Evolutionary conservation across 176 grass and related monocot species (phyloP).

Genomic region (Avena sativa): DNA sequence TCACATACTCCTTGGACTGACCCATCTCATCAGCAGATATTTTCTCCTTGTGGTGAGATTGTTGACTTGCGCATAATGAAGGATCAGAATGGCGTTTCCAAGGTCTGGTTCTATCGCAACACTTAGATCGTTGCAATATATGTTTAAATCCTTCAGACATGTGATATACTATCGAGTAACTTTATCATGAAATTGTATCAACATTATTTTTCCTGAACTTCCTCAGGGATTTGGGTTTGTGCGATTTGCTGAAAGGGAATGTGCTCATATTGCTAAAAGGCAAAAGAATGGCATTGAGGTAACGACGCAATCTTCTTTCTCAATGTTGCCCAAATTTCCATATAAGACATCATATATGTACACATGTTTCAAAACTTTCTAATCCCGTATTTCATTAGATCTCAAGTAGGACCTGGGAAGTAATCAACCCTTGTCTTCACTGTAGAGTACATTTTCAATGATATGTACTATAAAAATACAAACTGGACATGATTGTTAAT

Average conservation of each 20-base stretch:
- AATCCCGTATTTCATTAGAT: constrained; percentile 26
- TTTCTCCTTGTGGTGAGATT: constrained; percentile 81
- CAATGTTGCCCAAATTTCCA: constrained; percentile 27
- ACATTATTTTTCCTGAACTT: constrained; percentile 28
- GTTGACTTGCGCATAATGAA: constrained; percentile 68
- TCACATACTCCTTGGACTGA: constrained; percentile 28
- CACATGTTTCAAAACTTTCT: constrained; percentile 8
- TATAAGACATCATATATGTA: constrained; percentile 10
- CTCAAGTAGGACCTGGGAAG: not conserved
- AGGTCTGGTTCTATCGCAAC: constrained; percentile 57
- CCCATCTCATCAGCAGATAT: constrained; percentile 59
- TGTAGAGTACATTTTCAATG: not conserved
- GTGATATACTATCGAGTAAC: not conserved
- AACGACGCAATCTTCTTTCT: constrained; percentile 42
- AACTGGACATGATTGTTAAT: constrained; percentile 1
- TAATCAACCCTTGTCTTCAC: constrained; percentile 1
- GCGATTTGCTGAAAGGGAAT: constrained; percentile 63
- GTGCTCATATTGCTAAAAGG: constrained; percentile 63
- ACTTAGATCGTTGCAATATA: not conserved
- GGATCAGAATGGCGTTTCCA: constrained; percentile 65
- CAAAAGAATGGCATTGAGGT: constrained; percentile 69
- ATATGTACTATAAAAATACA: constrained; percentile 13
- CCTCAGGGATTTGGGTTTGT: constrained; percentile 90
- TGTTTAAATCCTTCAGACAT: constrained; percentile 19
- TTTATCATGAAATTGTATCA: constrained; percentile 7